Percentiles rank a stretch among this genome's conserved stretches.
These are phyloP conservation scores for Podila horticola DNA, from an alignment of 192 early-diverging fungal species.

Conservation along the genomic window DNA sequence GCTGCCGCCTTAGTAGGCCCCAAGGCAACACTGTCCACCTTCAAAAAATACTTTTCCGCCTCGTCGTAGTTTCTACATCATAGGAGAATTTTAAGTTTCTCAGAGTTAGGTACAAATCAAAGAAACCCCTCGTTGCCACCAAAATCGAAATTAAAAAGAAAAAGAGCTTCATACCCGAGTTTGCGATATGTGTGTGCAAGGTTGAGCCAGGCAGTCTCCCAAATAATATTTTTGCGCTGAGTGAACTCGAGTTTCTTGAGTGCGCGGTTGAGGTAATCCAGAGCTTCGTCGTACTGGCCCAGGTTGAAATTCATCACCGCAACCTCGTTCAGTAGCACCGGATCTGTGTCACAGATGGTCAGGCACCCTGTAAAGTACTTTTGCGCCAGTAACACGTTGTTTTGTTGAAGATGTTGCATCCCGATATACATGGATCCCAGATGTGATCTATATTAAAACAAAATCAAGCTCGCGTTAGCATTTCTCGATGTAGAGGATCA, in stretches of 20 bases:
- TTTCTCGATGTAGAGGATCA: neutral
- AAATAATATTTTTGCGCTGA: conserved; percentile 59
- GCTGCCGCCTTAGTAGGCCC: conserved; percentile 53
- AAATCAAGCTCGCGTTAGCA: neutral
- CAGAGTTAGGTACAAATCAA: neutral
- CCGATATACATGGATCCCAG: conserved; percentile 79
- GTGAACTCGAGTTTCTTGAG: conserved; percentile 58
- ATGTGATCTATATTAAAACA: conserved; percentile 62
- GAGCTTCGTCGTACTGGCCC: conserved; percentile 62
- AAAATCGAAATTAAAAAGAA: neutral
- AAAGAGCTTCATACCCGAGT: conserved; percentile 56
- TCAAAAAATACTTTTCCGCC: conserved; percentile 30
- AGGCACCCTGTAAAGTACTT: conserved; percentile 67
- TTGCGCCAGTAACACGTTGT: conserved; percentile 66
- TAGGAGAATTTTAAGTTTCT: neutral
- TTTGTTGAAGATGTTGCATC: conserved; percentile 75
- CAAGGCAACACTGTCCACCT: conserved; percentile 19
- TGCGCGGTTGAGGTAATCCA: conserved; percentile 63
- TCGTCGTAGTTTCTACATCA: conserved; percentile 21
- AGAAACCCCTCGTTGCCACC: neutral
- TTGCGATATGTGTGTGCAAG: conserved; percentile 73
- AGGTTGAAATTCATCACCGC: conserved; percentile 65
- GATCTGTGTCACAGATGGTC: conserved; percentile 68
- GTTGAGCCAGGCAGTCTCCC: conserved; percentile 74
- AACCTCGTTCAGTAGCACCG: conserved; percentile 77